Evolutionary conservation across 306 rosid genomes (phyloP).

Genomic region (Myrica gale): DNA sequence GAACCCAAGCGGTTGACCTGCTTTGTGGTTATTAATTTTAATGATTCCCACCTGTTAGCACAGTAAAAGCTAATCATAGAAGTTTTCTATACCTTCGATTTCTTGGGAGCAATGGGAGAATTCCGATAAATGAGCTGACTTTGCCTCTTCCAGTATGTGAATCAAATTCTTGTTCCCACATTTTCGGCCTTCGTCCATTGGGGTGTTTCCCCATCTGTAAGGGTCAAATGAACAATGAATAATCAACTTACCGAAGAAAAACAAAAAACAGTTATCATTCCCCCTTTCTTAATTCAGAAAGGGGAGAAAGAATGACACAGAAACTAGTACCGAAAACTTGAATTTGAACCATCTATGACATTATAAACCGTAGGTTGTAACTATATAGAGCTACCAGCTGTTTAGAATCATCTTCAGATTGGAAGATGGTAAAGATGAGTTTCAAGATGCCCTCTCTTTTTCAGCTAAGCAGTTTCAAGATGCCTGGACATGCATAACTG

Average conservation of each 20-base stretch:
- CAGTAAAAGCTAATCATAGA: slow-evolving; percentile 5
- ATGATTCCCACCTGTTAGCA: background rate
- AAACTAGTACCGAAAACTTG: background rate
- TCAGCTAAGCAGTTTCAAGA: background rate
- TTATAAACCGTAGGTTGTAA: background rate
- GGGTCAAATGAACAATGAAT: background rate
- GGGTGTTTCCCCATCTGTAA: slow-evolving; percentile 94
- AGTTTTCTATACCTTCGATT: slow-evolving; percentile 46
- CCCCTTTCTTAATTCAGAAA: slow-evolving; percentile 6
- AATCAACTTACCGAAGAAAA: too few relatives aligned
- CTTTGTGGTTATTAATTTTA: background rate
- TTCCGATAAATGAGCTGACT: slow-evolving; percentile 57
- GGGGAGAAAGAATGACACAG: slow-evolving; percentile 12
- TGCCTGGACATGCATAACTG: background rate
- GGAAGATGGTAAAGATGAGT: background rate
- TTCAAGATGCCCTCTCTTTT: background rate
- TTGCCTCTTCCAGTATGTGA: slow-evolving; percentile 75
- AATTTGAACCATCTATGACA: background rate
- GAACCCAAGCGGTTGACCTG: background rate
- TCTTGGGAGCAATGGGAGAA: slow-evolving; percentile 42
- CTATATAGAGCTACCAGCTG: background rate
- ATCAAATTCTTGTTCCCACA: slow-evolving; percentile 81
- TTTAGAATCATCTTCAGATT: too few relatives aligned
- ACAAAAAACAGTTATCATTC: background rate
- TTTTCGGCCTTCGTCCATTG: slow-evolving; percentile 75